These are phyloP conservation scores for Cyclocybe cylindracea DNA, from an alignment of 768 basidiomycete species.

Conservation along the genomic window DNA sequence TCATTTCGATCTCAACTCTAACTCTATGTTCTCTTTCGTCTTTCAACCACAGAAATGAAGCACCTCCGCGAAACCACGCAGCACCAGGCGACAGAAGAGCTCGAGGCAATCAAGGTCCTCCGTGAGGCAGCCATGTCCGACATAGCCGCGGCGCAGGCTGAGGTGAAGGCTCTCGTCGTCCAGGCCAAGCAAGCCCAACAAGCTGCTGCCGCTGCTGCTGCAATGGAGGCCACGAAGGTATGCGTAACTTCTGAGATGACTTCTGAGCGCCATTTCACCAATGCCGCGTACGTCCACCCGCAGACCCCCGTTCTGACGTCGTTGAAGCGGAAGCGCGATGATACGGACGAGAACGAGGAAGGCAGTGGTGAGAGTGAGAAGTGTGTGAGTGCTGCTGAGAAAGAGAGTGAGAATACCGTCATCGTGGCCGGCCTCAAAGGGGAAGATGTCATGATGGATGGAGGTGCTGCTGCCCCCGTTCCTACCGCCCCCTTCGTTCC, in stretches of 20 bases:
- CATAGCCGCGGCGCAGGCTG: constrained; percentile 10
- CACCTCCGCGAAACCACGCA: constrained; percentile 41
- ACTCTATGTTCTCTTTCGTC: constrained; percentile 1
- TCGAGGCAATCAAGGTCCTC: constrained; percentile 36
- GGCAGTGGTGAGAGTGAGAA: constrained; percentile 16
- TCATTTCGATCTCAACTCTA: not conserved
- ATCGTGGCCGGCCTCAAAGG: not conserved
- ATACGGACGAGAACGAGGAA: constrained; percentile 38
- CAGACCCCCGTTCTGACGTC: constrained; percentile 36
- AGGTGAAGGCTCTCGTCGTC: constrained; percentile 12
- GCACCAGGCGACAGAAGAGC: constrained; percentile 45
- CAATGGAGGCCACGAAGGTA: constrained; percentile 29
- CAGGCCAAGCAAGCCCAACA: constrained; percentile 10
- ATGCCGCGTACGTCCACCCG: constrained; percentile 21
- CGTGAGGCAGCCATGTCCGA: constrained; percentile 12
- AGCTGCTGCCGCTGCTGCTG: constrained; percentile 1
- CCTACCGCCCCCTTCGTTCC: constrained; percentile 12
- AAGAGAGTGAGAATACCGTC: constrained; percentile 2
- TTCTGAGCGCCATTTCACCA: constrained; percentile 16
- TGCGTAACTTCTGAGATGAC: constrained; percentile 13
- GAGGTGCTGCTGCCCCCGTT: constrained; percentile 3
- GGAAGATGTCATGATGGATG: constrained; percentile 11
- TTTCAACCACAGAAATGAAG: constrained; percentile 38
- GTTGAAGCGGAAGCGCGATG: constrained; percentile 68
- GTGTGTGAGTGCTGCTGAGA: not conserved